Conservation (phyloP, 2,329 filamentous ascomycete genomes). For the Cladosporium cucumerinum region DNA sequence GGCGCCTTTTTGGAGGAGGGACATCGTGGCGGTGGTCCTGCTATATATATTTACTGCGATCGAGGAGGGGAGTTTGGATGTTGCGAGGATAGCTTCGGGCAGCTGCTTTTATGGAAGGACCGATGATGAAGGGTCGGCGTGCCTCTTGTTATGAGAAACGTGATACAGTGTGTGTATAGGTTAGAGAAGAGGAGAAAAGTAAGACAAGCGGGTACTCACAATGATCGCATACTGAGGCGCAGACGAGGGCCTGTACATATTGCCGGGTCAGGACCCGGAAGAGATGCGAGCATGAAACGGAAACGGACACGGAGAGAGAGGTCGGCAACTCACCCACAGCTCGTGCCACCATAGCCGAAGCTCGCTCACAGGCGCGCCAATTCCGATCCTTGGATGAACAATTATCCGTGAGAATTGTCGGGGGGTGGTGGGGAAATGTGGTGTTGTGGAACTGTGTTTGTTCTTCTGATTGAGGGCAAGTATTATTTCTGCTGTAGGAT, state of each 20-base stretch:
- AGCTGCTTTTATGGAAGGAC: background rate
- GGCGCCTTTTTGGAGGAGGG: slow-evolving; percentile 54
- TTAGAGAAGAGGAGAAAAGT: background rate
- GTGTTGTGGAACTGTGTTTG: background rate
- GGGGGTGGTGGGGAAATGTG: background rate
- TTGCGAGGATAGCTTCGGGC: background rate
- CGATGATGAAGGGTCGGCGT: background rate
- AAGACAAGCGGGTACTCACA: background rate
- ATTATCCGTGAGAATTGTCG: background rate
- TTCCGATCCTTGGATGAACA: background rate
- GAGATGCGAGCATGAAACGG: background rate
- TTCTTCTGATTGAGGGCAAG: background rate
- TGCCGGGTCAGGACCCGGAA: background rate
- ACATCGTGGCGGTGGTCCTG: background rate
- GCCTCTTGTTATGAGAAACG: background rate
- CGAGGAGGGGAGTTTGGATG: too few species aligned
- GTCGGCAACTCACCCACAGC: background rate
- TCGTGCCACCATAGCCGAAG: background rate
- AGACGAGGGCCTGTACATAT: background rate
- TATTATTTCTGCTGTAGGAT: background rate
- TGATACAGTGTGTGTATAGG: background rate
- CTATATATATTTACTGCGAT: background rate
- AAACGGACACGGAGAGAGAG: background rate
- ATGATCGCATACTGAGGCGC: background rate
- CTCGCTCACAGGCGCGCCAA: background rate